Conservation (phyloP, 495 filamentous ascomycete genomes). For the Neurospora africana region DNA sequence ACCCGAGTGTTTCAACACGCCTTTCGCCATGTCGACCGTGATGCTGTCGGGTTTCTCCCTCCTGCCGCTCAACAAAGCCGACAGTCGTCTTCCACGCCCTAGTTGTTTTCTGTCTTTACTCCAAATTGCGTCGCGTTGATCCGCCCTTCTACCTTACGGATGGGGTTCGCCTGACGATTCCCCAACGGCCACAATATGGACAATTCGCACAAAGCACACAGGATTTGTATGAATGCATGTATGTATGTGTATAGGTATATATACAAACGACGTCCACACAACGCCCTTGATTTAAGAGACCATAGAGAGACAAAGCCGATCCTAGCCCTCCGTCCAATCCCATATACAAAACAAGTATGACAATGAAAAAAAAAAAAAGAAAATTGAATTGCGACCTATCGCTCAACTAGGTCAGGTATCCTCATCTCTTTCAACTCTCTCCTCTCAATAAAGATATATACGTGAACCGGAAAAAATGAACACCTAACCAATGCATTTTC, state of each 20-base stretch:
- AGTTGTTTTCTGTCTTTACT: too few species aligned
- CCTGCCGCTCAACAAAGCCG: too few species aligned
- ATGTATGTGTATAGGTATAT: not conserved
- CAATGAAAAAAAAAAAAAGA: not conserved
- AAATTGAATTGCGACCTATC: not conserved
- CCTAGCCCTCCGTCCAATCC: not conserved
- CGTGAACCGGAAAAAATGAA: not conserved
- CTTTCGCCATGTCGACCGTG: too few species aligned
- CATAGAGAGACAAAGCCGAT: not conserved
- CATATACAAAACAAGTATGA: slow-evolving; percentile 1
- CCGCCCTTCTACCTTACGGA: too few species aligned
- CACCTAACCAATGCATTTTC: not conserved
- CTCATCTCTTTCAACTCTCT: not conserved
- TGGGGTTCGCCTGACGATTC: too few species aligned
- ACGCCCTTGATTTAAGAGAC: not conserved
- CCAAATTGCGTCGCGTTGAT: too few species aligned
- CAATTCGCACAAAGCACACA: not conserved
- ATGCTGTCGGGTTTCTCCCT: too few species aligned
- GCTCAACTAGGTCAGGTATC: not conserved
- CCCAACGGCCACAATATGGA: too few species aligned
- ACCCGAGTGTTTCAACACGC: too few species aligned
- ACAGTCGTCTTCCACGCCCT: too few species aligned
- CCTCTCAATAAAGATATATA: not conserved
- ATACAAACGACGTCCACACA: not conserved
- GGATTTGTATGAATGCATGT: not conserved